Evolutionary conservation across 2,329 filamentous ascomycete genomes (phyloP), one percentile per base, ranked within the genome.

Genomic region (Aspergillus sp.): DNA sequence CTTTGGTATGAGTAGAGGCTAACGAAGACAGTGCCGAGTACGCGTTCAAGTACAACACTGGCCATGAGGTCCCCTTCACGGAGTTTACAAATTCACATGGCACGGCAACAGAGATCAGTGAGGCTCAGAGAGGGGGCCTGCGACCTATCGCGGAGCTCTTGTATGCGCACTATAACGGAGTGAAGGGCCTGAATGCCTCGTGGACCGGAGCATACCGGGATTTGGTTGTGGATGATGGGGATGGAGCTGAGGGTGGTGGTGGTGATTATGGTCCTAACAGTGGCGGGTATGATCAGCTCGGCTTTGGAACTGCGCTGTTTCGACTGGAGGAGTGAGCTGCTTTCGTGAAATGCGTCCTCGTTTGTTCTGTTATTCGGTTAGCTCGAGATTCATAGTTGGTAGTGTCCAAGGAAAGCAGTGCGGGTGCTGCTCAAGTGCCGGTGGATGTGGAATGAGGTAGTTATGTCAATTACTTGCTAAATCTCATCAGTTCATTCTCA

Each of bases 181-280:
- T 79, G n/a, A 79, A 79, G 60, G 71, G 75, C 0, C 62, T 79
- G 3, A 70, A 79, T 53, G 75, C 73, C 1, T 70, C 69, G 1
- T 82, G 74, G 68, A 79, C 79, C 0, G n/a, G 57, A 62, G 7
- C 5, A 25, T 79, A 77, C 56, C 74, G 79, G 2, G 74, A 81
- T 54, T 61, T 70, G 47, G 77, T 78, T 15, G 68, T 69, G n/a
- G 64, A 74, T n/a, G 62, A 68, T 7, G 70, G 68, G 0, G 65
- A 60, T n/a, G 78, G 77, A 8, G 76, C 75, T 4, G 80, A 82
- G 63, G 80, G 80, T 0, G 80, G 80, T 22, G 79, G 79, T 55
- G 79, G 80, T 11, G 70, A 81, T 60, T 82, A 81, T 61, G 79
- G 77, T 7, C 34, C 71, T 15, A 77, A 62, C 46, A 77, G 73